These are phyloP conservation scores for Panicum hallii DNA, from an alignment of 202 grass and related monocot genomes.

Conservation along the genomic window DNA sequence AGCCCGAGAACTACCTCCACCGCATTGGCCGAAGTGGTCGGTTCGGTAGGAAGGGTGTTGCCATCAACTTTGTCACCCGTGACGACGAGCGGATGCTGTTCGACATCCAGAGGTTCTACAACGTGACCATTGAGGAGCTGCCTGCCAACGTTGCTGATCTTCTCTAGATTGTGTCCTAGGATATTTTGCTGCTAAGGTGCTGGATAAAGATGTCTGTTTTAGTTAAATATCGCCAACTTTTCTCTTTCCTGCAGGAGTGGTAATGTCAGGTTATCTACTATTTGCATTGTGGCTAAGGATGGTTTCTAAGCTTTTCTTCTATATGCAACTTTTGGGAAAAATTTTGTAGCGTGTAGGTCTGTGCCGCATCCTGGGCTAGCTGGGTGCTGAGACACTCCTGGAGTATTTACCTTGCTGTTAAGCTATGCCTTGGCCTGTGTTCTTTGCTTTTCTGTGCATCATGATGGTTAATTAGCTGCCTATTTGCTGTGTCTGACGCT, in stretches of 20 bases:
- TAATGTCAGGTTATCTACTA: constrained; percentile 40
- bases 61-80: constrained; percentile 71
- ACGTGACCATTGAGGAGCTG: constrained; percentile 67
- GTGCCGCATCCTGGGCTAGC: constrained; percentile 39
- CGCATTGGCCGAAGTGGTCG: constrained; percentile 74
- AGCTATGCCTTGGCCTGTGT: not conserved
- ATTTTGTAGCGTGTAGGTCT: constrained; percentile 50
- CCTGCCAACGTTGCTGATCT: constrained; percentile 69
- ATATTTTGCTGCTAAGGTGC: constrained; percentile 42
- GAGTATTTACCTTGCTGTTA: constrained; percentile 38
- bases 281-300: constrained; percentile 53
- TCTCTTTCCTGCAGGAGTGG: constrained; percentile 48
- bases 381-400: constrained; percentile 40
- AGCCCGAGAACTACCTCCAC: constrained; percentile 77
- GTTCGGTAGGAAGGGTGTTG: constrained; percentile 76
- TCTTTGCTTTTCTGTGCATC: not conserved
- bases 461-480: too few species aligned
- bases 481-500: not conserved
- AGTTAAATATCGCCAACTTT: constrained; percentile 53
- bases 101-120: constrained; percentile 77
- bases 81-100: constrained; percentile 70
- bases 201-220: constrained; percentile 50
- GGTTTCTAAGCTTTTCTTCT: constrained; percentile 21
- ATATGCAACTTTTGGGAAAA: constrained; percentile 53
- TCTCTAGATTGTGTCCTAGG: constrained; percentile 60